A percentile compares a stretch with the other conserved stretches of the same genome.
These are phyloP conservation scores for Sphagnurus paluster DNA, from an alignment of 1,284 basidiomycete species.

Conservation along the genomic window DNA sequence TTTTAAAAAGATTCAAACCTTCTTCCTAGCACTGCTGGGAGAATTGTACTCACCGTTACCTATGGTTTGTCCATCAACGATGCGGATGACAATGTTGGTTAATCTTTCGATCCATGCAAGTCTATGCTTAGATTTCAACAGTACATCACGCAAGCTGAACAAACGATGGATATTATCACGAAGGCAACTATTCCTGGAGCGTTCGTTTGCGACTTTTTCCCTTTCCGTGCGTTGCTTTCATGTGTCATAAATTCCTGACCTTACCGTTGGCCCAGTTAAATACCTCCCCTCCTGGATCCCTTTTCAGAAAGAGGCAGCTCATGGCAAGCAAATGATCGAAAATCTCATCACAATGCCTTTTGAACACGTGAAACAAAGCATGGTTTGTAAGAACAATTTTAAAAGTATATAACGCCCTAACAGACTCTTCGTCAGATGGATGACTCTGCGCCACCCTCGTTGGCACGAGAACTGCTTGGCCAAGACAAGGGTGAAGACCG, in stretches of 20 bases:
- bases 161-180: conserved; percentile 22
- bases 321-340: neutral
- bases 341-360: neutral
- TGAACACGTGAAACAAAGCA: conserved; percentile 1
- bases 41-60: conserved; percentile 26
- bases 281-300: conserved; percentile 1
- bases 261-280: neutral
- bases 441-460: neutral
- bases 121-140: conserved; percentile 7
- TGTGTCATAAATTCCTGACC: conserved; percentile 7
- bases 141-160: conserved; percentile 26
- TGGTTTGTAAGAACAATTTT: neutral
- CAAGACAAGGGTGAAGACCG: neutral
- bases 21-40: conserved; percentile 15
- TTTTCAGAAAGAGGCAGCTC: neutral
- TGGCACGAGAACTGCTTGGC: neutral
- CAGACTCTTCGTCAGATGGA: neutral
- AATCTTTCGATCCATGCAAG: neutral
- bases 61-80: conserved; percentile 24
- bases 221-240: conserved; percentile 19
- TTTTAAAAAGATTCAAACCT: neutral
- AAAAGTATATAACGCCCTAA: neutral
- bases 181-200: conserved; percentile 24
- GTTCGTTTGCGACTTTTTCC: conserved; percentile 25
- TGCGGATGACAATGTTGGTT: conserved; percentile 19